Evolutionary conservation across 345 rosid genomes (phyloP), one percentile per base, ranked within the genome.

Genomic region (Mallotus nudiflorus): DNA sequence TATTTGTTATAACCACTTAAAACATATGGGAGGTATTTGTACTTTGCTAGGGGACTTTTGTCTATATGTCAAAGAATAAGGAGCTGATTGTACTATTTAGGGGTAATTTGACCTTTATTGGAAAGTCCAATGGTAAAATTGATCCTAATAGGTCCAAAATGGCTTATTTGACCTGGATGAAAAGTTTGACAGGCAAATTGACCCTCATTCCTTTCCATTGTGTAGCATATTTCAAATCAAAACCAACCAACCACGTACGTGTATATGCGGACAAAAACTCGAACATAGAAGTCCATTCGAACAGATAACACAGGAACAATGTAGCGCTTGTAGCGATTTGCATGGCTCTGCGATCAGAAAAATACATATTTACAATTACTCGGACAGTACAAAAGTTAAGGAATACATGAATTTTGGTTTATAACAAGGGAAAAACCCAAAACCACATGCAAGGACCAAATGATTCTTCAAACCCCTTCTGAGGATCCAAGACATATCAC

Each of bases 261-360:
- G 84, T 89, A 96, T 59, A 92, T 57, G 19, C 99, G 96, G 69
- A 96, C 98, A 78, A 96, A 96, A 58, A 96, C 98, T 49, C 98
- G 89, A 62, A 91, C 91, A 66, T 96, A 96, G 70, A 96, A 96
- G 78, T 96, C 91, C 96, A 96, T 96, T 68, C 85, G 96, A 50
- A 92, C 99, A 44, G 98, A 91, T 19, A 96, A 81, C 66, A 96
- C 91, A 45, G 99, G 99, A 78, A 91, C 95, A 76, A 96, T 92
- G 73, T 92, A 96, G 28, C 99, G 95, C 70, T 88, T 96, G 85
- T 96, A 92, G 48, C 99, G 93, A 81, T 96, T 96, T 31, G 99
- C 99, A 84, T 96, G 99, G 82, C 99, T 88, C 98, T 96, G 91
- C 77, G 61, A 45, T 66, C 20, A 72, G 66, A 67, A 28, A 27